Conservation (phyloP, 768 basidiomycete genomes). For the Naganishia friedmannii region DNA sequence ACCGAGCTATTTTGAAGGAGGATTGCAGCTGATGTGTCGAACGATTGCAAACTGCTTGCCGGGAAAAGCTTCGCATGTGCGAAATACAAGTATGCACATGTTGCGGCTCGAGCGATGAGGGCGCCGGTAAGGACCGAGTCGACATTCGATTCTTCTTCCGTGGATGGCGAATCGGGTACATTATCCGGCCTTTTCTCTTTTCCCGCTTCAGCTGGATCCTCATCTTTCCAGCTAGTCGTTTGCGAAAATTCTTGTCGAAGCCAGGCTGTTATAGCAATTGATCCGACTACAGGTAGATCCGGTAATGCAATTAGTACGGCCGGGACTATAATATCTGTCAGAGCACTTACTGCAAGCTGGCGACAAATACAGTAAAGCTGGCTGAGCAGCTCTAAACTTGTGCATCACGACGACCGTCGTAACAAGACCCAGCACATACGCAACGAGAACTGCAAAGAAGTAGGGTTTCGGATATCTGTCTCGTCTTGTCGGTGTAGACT, state of each 20-base stretch:
- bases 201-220: conserved; percentile 20
- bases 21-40: conserved; percentile 20
- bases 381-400: conserved; percentile 70
- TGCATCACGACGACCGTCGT: conserved; percentile 86
- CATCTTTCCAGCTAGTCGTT: conserved; percentile 27
- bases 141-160: conserved; percentile 3
- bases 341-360: conserved; percentile 49
- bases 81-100: conserved; percentile 15
- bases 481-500: conserved; percentile 42
- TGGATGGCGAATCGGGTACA: not conserved
- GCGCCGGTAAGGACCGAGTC: conserved; percentile 1
- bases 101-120: conserved; percentile 9
- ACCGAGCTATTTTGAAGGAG: conserved; percentile 11
- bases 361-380: conserved; percentile 86
- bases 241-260: conserved; percentile 18
- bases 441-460: conserved; percentile 66
- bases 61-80: conserved; percentile 3
- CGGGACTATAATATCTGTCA: not conserved
- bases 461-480: conserved; percentile 66
- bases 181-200: not conserved
- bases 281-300: conserved; percentile 13
- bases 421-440: conserved; percentile 70
- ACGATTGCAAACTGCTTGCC: not conserved
- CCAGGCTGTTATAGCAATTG: conserved; percentile 10
- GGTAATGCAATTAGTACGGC: not conserved